Percentiles rank a stretch among this genome's conserved stretches.
These are phyloP conservation scores for Termitomyces sp. DNA, from an alignment of 768 basidiomycete species.

Conservation along the genomic window DNA sequence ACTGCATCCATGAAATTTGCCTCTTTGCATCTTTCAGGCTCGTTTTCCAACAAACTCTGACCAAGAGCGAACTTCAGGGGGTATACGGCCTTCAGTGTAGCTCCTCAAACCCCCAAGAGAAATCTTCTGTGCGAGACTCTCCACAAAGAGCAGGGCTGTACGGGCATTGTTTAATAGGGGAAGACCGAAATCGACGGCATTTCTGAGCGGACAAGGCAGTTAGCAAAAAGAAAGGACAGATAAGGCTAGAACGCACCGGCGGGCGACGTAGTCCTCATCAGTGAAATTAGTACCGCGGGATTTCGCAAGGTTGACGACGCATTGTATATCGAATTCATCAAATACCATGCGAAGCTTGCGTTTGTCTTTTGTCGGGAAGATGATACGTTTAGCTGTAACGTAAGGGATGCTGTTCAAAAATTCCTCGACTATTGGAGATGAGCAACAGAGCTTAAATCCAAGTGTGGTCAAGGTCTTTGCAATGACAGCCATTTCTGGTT, in stretches of 20 bases:
- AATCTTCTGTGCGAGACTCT: slow-evolving; percentile 80
- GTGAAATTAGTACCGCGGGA: slow-evolving; percentile 67
- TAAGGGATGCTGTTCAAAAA: slow-evolving; percentile 77
- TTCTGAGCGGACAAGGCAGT: slow-evolving; percentile 37
- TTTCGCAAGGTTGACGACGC: slow-evolving; percentile 89
- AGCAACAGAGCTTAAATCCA: slow-evolving; percentile 95
- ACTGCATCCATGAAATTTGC: slow-evolving; percentile 6
- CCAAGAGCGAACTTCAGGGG: slow-evolving; percentile 91
- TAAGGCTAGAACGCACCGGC: slow-evolving; percentile 48
- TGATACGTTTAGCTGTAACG: slow-evolving; percentile 79
- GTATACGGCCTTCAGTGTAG: slow-evolving; percentile 86
- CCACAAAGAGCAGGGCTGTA: slow-evolving; percentile 87
- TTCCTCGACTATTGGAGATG: slow-evolving; percentile 72
- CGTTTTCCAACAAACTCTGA: slow-evolving; percentile 77
- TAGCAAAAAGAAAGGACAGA: neutral
- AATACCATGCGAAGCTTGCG: slow-evolving; percentile 90
- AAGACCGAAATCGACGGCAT: slow-evolving; percentile 94
- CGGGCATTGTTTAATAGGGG: slow-evolving; percentile 88
- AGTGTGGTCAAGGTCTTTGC: slow-evolving; percentile 77
- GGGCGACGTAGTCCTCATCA: slow-evolving; percentile 96
- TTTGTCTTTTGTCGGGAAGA: slow-evolving; percentile 97
- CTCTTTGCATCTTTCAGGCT: slow-evolving; percentile 34
- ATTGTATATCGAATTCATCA: slow-evolving; percentile 90
- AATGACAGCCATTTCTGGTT: slow-evolving; percentile 82
- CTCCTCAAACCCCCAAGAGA: slow-evolving; percentile 69